Evolutionary conservation across 495 filamentous ascomycete species (phyloP), one percentile per base, ranked within the genome.

Genomic region (Podospora pseudopauciseta): DNA sequence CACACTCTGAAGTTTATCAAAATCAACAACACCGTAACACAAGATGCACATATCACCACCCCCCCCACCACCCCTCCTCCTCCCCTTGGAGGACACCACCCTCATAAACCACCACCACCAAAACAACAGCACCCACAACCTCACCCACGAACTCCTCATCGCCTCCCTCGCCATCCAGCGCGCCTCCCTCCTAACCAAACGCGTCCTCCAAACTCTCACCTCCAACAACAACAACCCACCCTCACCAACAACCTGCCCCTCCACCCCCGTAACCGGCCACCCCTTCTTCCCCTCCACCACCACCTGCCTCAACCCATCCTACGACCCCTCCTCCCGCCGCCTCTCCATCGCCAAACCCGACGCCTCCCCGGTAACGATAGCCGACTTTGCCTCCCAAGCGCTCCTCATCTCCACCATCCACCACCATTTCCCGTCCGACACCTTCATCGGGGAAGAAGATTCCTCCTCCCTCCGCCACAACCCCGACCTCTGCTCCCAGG

Each of bases 341-440:
- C 34, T 60, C 64, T 65, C 72, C 15, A 73, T 86, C n/a, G 78
- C 82, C 71, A 88, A 87, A 65, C 74, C 73, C 61, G 85, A 88
- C 70, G 71, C 72, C 2, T 83, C 82, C 3, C 85, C 85, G 4
- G 86, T 88, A 5, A 87, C 86, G 3, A 81, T 85, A 23, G 85
- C 83, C 71, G 86, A 88, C 69, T 86, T 86, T 67, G 86, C 81
- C 64, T 80, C 83, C 11, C 86, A 88, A 68, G 83, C 84, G 34
- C 79, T 86, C 15, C 82, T 88, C 60, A 85, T 87, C 70, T 78
- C 76, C 56, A 82, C 85, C 13, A 76, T 88, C 49, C 84, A 83
- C 72, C 56, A 72, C 63, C 74, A 72, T 55, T 88, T 86, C 68
- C 85, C 85, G 0, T 34, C 72, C 16, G 86, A 88, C 70, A 69